phyloP scores from a whole-genome alignment of 164 flowering plant species.

The Platanus orientalis region DNA sequence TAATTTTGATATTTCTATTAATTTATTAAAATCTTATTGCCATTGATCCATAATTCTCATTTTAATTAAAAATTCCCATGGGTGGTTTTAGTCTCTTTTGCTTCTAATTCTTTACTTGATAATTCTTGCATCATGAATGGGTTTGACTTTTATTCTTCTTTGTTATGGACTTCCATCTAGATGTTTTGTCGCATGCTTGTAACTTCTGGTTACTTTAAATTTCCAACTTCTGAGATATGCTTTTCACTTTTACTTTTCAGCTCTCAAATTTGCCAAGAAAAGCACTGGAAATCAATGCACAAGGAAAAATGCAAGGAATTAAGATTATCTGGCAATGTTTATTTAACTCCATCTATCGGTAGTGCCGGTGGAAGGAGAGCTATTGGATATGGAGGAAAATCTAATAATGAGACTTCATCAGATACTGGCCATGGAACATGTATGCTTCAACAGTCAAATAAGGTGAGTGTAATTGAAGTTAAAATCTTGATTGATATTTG shows the following conservation, averaged over 20 bases:
- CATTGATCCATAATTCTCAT: too few relatives aligned
- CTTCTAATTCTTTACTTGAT: too few relatives aligned
- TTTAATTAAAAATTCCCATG: too few relatives aligned
- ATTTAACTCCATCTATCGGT: conserved; percentile 10
- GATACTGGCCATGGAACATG: conserved; percentile 32
- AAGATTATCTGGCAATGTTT: conserved; percentile 14
- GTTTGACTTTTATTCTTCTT: too few relatives aligned
- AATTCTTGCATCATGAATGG: too few relatives aligned
- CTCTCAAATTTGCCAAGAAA: conserved; percentile 54
- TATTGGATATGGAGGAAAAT: too few relatives aligned
- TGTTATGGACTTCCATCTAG: not conserved
- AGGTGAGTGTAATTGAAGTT: conserved; percentile 29
- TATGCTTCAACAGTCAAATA: conserved; percentile 31
- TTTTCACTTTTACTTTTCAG: conserved; percentile 31
- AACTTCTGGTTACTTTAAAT: not conserved
- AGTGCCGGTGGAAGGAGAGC: conserved; percentile 16
- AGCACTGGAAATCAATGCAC: conserved; percentile 73
- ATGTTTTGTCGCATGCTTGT: not conserved
- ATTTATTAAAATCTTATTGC: too few relatives aligned
- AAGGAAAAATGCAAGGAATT: conserved; percentile 49
- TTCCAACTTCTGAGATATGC: not conserved
- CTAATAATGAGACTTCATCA: conserved; percentile 23
- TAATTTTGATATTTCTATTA: too few relatives aligned
- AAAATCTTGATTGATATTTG: not conserved
- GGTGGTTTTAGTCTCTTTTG: too few relatives aligned